Evolutionary conservation across 176 grass and related monocot species (phyloP), one percentile per base, ranked within the genome.

Genomic region (Ananas comosus): DNA sequence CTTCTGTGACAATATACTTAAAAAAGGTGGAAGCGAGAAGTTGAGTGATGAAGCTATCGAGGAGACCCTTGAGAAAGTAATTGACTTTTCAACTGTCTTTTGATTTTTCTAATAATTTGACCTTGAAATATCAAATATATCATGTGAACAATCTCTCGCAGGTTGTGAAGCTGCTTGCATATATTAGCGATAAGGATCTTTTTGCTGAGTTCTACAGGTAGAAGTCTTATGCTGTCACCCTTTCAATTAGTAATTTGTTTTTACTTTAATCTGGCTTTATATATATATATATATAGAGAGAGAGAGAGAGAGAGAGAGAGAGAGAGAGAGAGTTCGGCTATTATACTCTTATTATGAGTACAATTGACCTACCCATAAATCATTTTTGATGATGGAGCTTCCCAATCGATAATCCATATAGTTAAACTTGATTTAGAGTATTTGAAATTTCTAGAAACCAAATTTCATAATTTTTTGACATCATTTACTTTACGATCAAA

Each of bases 31-130:
- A 51, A 94, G 90, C 66, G 95, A 99, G 42, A 99, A 99, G 61
- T 90, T 94, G 9, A 99, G 90, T 18, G 95, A 99, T 88, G 95
- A 99, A 84, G 95, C 95, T 74, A 94, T 99, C 24, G 90, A 99
- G 75, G 95, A 99, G 83, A 91, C 95, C 8, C 87, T 99, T 79
- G 95, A 99, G 57, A 99, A 99, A 80, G 95, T 99, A 2, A 65
- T 22, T 49, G 0, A 16, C n/a, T 81, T 76, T 17, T 49, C 17
- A 74, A 16, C 9, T 48, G 11, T 10, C 12, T 42, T 70, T n/a
- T 19, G 19, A 53, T 69, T 9, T 63, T 9, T 14, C 66, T 78
- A 54, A 24, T 70, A 16, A 70, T 47, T 27, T 5, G n/a, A 57
- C 6, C 24, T 61, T 47, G 18, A 8, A 9, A 9, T n/a, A n/a